phyloP scores from a whole-genome alignment of 176 grass and related monocot genomes.

The Oryza longistaminata region DNA sequence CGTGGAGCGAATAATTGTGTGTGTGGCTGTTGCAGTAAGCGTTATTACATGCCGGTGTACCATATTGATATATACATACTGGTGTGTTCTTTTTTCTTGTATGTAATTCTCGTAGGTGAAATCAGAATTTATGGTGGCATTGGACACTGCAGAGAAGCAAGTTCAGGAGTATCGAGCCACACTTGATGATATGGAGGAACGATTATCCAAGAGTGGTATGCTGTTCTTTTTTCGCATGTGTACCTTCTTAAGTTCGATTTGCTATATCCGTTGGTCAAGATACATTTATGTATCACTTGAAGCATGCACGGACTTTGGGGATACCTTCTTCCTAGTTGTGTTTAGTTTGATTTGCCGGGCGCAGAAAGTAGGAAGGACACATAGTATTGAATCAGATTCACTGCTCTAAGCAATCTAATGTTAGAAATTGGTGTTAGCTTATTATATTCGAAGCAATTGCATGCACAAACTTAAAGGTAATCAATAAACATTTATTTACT shows the following conservation, averaged over 20 bases:
- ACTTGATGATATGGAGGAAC: conserved; percentile 48
- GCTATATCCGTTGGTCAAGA: too few relatives aligned
- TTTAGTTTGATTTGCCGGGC: too few relatives aligned
- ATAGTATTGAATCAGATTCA: too few relatives aligned
- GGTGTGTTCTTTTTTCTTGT: conserved; percentile 16
- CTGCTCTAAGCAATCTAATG: too few relatives aligned
- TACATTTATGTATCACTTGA: too few relatives aligned
- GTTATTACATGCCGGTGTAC: not conserved
- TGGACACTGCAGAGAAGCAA: conserved; percentile 69
- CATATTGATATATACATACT: conserved; percentile 11
- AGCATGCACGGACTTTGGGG: not conserved
- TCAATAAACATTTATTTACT: too few relatives aligned
- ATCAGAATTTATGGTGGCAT: conserved; percentile 78
- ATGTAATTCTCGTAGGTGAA: conserved; percentile 63
- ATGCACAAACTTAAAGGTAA: too few relatives aligned
- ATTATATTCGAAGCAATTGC: too few relatives aligned
- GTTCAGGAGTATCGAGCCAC: conserved; percentile 68
- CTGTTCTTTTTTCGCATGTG: not conserved
- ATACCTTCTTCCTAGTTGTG: too few relatives aligned
- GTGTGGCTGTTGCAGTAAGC: not conserved
- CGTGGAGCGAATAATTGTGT: conserved; percentile 4
- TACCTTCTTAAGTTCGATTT: not conserved
- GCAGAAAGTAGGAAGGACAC: too few relatives aligned
- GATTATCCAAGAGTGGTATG: conserved; percentile 72
- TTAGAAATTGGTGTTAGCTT: too few relatives aligned